phyloP scores from a whole-genome alignment of 192 early-diverging fungal genomes.

The Funneliformis mosseae region DNA sequence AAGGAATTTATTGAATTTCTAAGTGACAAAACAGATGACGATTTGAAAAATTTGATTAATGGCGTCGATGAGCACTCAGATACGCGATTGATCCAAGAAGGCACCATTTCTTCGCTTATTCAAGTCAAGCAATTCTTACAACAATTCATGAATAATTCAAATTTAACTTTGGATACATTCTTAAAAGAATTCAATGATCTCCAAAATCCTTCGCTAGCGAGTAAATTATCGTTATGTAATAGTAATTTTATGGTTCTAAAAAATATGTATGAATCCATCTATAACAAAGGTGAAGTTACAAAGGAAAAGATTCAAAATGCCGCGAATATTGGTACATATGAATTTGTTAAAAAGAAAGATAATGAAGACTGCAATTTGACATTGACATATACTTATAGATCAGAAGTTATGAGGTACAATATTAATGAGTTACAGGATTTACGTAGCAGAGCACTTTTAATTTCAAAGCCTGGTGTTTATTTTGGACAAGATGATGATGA shows the following conservation, averaged over 20 bases:
- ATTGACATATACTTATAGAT: constrained; percentile 9
- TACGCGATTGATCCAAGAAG: constrained; percentile 32
- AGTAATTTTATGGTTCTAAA: constrained; percentile 21
- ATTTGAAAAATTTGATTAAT: constrained; percentile 37
- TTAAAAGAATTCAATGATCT: not conserved
- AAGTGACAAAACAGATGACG: not conserved
- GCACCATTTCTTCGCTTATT: constrained; percentile 25
- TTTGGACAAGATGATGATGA: not conserved
- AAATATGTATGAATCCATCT: constrained; percentile 31
- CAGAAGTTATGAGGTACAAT: not conserved
- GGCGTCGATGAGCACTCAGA: constrained; percentile 32
- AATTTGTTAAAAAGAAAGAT: constrained; percentile 22
- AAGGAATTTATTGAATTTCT: not conserved
- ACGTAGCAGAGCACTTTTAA: constrained; percentile 32
- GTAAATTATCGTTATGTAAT: constrained; percentile 33
- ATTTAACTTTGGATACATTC: not conserved
- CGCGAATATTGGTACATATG: constrained; percentile 11
- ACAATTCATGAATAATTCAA: constrained; percentile 19
- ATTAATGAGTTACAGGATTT: constrained; percentile 31
- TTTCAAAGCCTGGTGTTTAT: constrained; percentile 8
- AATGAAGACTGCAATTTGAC: constrained; percentile 12
- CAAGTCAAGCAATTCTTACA: constrained; percentile 32
- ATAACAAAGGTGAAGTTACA: constrained; percentile 32
- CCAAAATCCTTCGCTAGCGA: not conserved
- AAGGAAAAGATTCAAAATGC: constrained; percentile 32